phyloP scores from a whole-genome alignment of 805 yeast species.

The Danielia reshetovae region DNA sequence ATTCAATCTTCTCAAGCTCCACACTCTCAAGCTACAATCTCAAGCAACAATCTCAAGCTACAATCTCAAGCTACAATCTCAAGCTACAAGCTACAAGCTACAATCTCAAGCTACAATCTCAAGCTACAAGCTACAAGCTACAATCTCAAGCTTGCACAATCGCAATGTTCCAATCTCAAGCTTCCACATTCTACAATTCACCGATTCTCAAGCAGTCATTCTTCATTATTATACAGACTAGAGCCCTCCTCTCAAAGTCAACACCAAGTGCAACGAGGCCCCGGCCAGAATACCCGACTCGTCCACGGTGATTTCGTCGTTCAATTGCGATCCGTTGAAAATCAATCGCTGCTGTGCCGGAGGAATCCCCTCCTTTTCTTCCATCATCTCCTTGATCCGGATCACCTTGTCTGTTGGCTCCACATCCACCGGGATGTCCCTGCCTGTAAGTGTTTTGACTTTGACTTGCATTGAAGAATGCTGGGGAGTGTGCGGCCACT shows the following conservation, averaged over 20 bases:
- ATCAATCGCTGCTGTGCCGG: slow-evolving; percentile 93
- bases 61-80: no score
- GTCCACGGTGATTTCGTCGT: slow-evolving; percentile 71
- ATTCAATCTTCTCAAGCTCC: no score
- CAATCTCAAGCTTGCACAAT: no score
- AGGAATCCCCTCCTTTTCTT: slow-evolving; percentile 95
- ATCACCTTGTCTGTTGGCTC: slow-evolving; percentile 65
- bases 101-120: no score
- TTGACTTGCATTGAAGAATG: slow-evolving; percentile 60
- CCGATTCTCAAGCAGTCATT: no score
- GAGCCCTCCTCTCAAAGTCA: slow-evolving; percentile 87
- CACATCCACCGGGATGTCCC: slow-evolving; percentile 74
- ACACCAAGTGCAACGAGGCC: slow-evolving; percentile 80
- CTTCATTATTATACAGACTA: slow-evolving; percentile 1
- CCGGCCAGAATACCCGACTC: slow-evolving; percentile 81
- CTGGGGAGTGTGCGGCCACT: no score
- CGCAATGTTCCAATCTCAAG: no score
- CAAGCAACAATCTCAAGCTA: no score
- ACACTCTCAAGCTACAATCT: no score
- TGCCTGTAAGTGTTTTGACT: slow-evolving; percentile 77
- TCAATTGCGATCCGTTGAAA: slow-evolving; percentile 88
- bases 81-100: no score
- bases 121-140: no score
- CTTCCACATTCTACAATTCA: no score
- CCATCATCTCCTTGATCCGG: slow-evolving; percentile 84